Conservation (phyloP, 768 basidiomycete species). For the Pleurotus sapidus region DNA sequence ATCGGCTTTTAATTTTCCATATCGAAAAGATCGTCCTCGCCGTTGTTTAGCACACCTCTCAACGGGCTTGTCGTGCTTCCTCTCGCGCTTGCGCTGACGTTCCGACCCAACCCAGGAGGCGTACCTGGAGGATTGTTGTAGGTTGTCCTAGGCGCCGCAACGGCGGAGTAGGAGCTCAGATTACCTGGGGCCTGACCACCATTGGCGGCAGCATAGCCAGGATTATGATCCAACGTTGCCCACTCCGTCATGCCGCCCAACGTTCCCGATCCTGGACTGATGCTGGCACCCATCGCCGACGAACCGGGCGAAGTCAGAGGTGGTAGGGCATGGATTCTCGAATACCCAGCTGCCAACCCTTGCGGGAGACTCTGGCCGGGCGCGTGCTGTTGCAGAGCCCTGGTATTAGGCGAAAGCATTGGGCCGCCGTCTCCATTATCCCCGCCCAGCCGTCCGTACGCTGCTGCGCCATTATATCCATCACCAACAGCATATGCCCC, state of each 20-base stretch:
- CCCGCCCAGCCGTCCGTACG: too few species aligned
- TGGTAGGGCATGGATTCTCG: slow-evolving; percentile 77
- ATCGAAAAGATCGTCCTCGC: slow-evolving; percentile 2
- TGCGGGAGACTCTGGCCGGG: slow-evolving; percentile 91
- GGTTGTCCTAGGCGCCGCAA: not conserved
- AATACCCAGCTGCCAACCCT: slow-evolving; percentile 88
- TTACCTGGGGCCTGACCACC: not conserved
- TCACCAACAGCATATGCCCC: not conserved
- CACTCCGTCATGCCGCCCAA: slow-evolving; percentile 16
- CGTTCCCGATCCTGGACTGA: slow-evolving; percentile 14
- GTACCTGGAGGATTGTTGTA: not conserved
- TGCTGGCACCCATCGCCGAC: slow-evolving; percentile 16
- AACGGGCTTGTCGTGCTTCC: not conserved
- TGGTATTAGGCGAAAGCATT: slow-evolving; percentile 56
- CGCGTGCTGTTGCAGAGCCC: slow-evolving; percentile 84
- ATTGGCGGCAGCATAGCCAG: not conserved
- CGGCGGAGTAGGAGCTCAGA: not conserved
- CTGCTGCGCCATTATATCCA: not conserved
- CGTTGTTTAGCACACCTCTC: not conserved
- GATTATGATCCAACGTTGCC: not conserved
- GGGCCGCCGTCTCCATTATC: slow-evolving; percentile 12
- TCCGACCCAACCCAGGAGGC: not conserved
- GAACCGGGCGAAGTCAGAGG: slow-evolving; percentile 31
- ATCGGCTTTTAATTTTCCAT: slow-evolving; percentile 1
- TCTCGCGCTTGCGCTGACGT: not conserved